Evolutionary conservation across 2,329 filamentous ascomycete species (phyloP), one percentile per base, ranked within the genome.

Genomic region (Trichoderma sp.): DNA sequence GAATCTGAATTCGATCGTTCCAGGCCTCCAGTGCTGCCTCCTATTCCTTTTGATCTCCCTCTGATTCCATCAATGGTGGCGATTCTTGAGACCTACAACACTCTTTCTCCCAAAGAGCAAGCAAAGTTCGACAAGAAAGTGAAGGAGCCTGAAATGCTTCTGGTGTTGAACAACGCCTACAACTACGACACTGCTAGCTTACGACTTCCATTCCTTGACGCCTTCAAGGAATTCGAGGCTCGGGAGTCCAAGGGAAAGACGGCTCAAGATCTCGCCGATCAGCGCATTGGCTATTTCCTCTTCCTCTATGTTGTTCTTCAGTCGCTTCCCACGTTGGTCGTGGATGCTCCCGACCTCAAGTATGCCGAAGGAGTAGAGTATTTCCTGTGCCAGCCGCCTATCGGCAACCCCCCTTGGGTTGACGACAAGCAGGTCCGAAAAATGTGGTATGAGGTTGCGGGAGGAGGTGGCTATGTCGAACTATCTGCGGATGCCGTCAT

Each of bases 1-100:
- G 86, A 98, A 74, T 91, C 89, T 75, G 95, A 98, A 81, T 98
- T 94, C 78, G 96, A 99, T 79, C 90, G 92, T 73, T 95, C 93
- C 9, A 93, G 91, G 15, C 94, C 95, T 1, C 96, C 96, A 0
- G 94, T 98, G 0, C 89, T 95, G 72, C 96, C 96, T 0, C 94
- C 95, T 0, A 90, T 98, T 70, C 95, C 96, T 0, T 98, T 95
- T 78, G 95, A 98, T 79, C 85, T 93, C 5, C 95, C 96, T 3
- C 88, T 91, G 74, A 82, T 97, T 28, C 95, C 95, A 0, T 88
- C 87, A 1, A 87, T 97, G 76, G 85, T 87, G 36, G 84, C 89
- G 1, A 86, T 94, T 21, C 86, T 91, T 71, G 86, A 89, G 53
- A 91, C 90, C 57, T 92, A 89, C 78, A 82, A 87, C 73, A 86